Evolutionary conservation across 306 rosid genomes (phyloP).

Genomic region (Corylus heterophylla): DNA sequence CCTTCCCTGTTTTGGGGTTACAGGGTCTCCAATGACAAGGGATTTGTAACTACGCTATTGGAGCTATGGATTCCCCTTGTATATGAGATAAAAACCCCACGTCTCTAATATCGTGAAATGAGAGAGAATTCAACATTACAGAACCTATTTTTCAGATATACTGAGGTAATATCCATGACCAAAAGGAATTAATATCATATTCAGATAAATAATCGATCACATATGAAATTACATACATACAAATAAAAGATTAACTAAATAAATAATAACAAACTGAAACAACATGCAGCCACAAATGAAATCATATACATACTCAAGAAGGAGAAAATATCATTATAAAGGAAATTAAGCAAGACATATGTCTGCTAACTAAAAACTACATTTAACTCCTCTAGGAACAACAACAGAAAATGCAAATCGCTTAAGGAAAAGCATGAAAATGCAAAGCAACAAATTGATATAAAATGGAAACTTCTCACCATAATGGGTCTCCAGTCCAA

Average conservation of each 20-base stretch:
- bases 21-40: neutral
- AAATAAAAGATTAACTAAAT: neutral
- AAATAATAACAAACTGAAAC: constrained; percentile 3
- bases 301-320: constrained; percentile 8
- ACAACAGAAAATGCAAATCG: neutral
- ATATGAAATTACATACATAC: constrained; percentile 18
- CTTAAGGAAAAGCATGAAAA: neutral
- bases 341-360: constrained; percentile 3
- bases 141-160: constrained; percentile 1
- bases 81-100: neutral
- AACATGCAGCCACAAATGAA: neutral
- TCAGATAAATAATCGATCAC: constrained; percentile 16
- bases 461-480: constrained; percentile 8
- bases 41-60: neutral
- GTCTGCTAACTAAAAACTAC: neutral
- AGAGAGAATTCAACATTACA: constrained; percentile 10
- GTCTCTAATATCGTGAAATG: neutral
- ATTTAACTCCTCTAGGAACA: neutral
- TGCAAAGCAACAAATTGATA: neutral
- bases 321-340: constrained; percentile 16
- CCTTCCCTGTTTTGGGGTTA: neutral
- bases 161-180: neutral
- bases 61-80: neutral
- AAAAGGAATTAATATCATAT: constrained; percentile 6
- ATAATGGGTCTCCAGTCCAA: constrained; percentile 7